Evolutionary conservation across 805 yeast genomes (phyloP), one percentile per base, ranked within the genome.

Genomic region (Wickerhamomyces ciferrii): DNA sequence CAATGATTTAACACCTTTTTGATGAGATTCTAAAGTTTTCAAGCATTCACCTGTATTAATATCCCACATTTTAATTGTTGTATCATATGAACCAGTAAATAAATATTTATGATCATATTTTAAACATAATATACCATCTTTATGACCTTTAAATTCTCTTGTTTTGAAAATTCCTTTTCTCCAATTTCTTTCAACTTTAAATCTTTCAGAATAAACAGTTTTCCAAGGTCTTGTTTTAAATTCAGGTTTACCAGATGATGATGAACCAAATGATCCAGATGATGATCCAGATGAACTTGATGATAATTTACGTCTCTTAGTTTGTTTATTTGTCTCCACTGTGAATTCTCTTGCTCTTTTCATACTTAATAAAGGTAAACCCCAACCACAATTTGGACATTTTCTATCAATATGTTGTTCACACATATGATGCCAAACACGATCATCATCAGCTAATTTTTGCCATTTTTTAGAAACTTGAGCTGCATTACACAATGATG

Each of bases 381-480:
- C 99, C 99, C 99, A 94, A 15, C 99, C 99, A 69, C 99, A 94
- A 60, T 88, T 88, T 36, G 97, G 96, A 69, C 99, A 94, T 65
- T 94, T 94, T 49, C 96, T 76, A 67, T 94, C 99, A 46, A 94
- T 94, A 65, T 94, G 99, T 67, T 94, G 99, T 62, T 90, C 96
- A 62, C 99, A 94, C 90, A 94, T 84, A 54, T 92, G 91, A 62
- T 92, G 94, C 99, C 99, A 94, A 3, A 94, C 97, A 43, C 95
- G 70, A 60, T 94, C 98, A 62, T 92, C 97, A 65, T 94, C 97
- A 1, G 99, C 98, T 48, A 94, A 70, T 47, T 71, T 70, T 61
- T 87, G 83, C 99, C 99, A 94, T 44, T 78, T 79, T 44, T 81
- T 78, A 29, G 91, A 85, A 2, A 94, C 99, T 67, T 86, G 95